These are phyloP conservation scores for Ascochyta fabae DNA, from an alignment of 2,329 filamentous ascomycete species.

Conservation along the genomic window DNA sequence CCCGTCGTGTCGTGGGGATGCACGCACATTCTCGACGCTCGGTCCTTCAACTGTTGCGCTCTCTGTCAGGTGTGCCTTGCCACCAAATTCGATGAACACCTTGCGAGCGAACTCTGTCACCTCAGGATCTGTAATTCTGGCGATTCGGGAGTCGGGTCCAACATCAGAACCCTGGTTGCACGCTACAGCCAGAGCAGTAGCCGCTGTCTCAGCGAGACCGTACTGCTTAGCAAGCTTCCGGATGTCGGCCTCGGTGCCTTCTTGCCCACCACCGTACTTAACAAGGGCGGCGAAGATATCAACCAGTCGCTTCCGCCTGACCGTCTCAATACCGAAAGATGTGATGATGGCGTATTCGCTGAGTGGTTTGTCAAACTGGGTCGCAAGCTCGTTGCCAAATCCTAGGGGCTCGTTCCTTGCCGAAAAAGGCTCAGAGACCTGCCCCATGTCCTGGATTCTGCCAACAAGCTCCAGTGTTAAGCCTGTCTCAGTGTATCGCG, in stretches of 20 bases:
- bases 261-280: constrained; percentile 72
- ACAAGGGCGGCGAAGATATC: constrained; percentile 90
- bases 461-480: constrained; percentile 79
- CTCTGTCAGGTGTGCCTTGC: constrained; percentile 83
- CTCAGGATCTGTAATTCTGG: constrained; percentile 77
- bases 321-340: constrained; percentile 85
- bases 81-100: constrained; percentile 91
- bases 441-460: constrained; percentile 77
- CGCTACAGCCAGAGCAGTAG: constrained; percentile 89
- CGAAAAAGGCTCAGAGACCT: constrained; percentile 73
- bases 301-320: constrained; percentile 82
- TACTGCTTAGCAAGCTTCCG: constrained; percentile 85
- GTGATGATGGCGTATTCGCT: constrained; percentile 91
- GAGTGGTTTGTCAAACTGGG: constrained; percentile 87
- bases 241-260: constrained; percentile 81
- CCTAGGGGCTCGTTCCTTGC: constrained; percentile 70
- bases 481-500: constrained; percentile 77
- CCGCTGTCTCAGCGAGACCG: constrained; percentile 85
- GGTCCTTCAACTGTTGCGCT: constrained; percentile 68
- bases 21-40: constrained; percentile 79
- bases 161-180: constrained; percentile 91
- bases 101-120: constrained; percentile 85
- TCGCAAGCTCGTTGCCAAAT: constrained; percentile 93
- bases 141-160: constrained; percentile 71
- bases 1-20: constrained; percentile 88